phyloP scores from a whole-genome alignment of 2,329 filamentous ascomycete genomes.

The Trichoderma simmonsii region DNA sequence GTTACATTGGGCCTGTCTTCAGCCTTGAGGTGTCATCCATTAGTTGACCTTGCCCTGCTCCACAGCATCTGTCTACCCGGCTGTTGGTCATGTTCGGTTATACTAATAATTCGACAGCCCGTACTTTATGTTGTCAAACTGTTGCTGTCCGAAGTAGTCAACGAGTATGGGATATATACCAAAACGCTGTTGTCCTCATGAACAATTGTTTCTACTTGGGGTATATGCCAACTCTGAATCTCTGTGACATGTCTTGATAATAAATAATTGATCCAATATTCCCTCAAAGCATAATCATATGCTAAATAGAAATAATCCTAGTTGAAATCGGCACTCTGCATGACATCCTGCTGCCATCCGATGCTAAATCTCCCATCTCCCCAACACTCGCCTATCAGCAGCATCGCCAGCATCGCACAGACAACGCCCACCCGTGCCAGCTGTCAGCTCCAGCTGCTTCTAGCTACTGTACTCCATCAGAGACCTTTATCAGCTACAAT shows the following conservation, averaged over 20 bases:
- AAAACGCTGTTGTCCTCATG: neutral
- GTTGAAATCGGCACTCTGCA: neutral
- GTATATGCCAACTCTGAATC: neutral
- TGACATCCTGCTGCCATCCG: neutral
- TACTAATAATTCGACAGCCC: neutral
- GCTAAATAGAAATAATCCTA: neutral
- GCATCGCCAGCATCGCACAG: neutral
- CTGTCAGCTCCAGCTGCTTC: neutral
- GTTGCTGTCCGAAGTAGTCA: neutral
- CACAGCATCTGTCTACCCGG: neutral
- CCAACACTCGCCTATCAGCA: neutral
- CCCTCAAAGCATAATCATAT: neutral
- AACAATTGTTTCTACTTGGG: neutral
- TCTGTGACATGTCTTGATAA: neutral
- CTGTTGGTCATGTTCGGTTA: neutral
- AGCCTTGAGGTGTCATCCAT: neutral
- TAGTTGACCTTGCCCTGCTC: neutral
- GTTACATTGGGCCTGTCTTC: neutral
- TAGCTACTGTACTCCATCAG: neutral
- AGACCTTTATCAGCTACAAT: conserved; percentile 14
- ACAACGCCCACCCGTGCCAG: neutral
- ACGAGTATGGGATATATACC: neutral
- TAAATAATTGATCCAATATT: neutral
- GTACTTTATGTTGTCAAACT: neutral
- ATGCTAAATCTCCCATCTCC: neutral